Evolutionary conservation across 441 rosid species (phyloP), one percentile per base, ranked within the genome.

Genomic region (Euphorbia schlechtendalii): DNA sequence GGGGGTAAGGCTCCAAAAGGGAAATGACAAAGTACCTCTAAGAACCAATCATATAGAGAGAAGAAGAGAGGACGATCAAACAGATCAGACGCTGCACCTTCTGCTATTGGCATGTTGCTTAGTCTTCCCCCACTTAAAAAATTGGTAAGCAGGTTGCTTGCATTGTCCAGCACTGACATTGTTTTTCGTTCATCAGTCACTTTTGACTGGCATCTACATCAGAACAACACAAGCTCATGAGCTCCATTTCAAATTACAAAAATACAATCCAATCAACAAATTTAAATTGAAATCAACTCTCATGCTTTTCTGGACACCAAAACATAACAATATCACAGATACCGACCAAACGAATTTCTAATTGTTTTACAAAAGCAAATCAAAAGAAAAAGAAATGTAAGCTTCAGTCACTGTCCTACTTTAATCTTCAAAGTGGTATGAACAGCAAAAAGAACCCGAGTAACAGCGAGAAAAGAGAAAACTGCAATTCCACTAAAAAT

Each of bases 61-160:
- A 89, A 88, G 77, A 92, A 92, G 71, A 88, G 88, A 43, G 96
- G 96, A 48, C 86, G 87, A 52, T 74, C 84, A 69, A 92, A 86
- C 77, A 89, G 81, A 88, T 92, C 96, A 55, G 98, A 82, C 65
- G 85, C 96, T 11, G 96, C 89, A 12, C 96, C 96, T 86, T 92
- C 84, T 70, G 98, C 98, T 55, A 65, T 74, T 56, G 96, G 98
- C 98, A 88, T 85, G 17, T 94, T 82, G 46, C 86, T 86, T 56
- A 89, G 81, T 70, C 66, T 82, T 38, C 92, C 94, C 36, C 98
- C 96, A 66, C 85, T 92, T 62, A 89, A 75, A 18, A 92, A 70
- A 71, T 80, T 88, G 15, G 98, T 92, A 20, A 92, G 86, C 60
- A 90, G 77, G 68, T 92, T 89, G 76, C 96, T 92, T 0, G 96